These are phyloP conservation scores for Nitzschia sp. DNA, from an alignment of 108 stramenopile species.

Conservation along the genomic window DNA sequence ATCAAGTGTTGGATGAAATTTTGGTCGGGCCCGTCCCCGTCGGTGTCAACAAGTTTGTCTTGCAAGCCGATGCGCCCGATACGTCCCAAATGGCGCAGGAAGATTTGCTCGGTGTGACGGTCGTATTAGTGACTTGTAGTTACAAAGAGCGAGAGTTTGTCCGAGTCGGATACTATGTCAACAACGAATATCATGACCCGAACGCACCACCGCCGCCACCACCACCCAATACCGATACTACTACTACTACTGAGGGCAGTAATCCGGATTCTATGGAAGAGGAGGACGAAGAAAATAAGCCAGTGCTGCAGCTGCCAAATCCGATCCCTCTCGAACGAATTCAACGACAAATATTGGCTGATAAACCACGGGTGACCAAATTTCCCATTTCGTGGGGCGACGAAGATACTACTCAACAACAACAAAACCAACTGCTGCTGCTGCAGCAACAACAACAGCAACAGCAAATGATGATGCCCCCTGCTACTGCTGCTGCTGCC, in stretches of 20 bases:
- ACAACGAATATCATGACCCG: conserved; percentile 91
- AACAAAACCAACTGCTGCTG: not conserved
- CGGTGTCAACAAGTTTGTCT: conserved; percentile 90
- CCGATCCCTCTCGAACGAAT: conserved; percentile 73
- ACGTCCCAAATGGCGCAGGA: conserved; percentile 69
- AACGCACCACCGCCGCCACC: conserved; percentile 21
- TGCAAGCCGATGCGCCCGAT: conserved; percentile 93
- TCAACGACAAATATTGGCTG: conserved; percentile 86
- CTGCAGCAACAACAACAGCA: not conserved
- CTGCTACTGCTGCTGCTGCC: not conserved
- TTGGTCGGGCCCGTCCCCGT: conserved; percentile 97
- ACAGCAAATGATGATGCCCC: not conserved
- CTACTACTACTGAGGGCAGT: not conserved
- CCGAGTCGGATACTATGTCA: conserved; percentile 99
- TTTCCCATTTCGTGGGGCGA: conserved; percentile 93
- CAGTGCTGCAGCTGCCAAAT: conserved; percentile 33
- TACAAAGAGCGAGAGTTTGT: conserved; percentile 96
- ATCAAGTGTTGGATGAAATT: conserved; percentile 96
- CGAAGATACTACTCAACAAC: conserved; percentile 28
- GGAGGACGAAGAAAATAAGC: not conserved
- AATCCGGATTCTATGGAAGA: conserved; percentile 3
- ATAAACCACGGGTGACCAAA: conserved; percentile 95
- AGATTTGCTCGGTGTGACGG: conserved; percentile 97
- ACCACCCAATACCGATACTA: not conserved
- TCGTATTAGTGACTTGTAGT: conserved; percentile 94